Evolutionary conservation across 805 yeast species (phyloP).

Genomic region (Nakazawaea wyomingensis): DNA sequence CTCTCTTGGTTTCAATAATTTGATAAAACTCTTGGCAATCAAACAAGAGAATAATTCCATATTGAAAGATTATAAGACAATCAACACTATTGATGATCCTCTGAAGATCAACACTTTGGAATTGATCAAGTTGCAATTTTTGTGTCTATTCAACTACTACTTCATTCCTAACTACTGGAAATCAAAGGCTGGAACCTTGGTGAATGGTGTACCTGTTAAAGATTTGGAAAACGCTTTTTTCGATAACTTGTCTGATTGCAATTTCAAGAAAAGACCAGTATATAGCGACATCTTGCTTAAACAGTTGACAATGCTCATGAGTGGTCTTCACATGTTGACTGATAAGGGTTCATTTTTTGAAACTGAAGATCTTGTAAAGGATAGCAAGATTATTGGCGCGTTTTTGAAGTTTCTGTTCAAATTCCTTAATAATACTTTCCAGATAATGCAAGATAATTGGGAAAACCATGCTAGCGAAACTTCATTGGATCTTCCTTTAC

Average conservation of each 20-base stretch:
- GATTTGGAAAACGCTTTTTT: constrained; percentile 29
- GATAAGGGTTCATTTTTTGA: constrained; percentile 16
- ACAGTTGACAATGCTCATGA: constrained; percentile 31
- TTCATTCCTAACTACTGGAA: constrained; percentile 38
- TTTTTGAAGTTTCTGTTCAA: constrained; percentile 37
- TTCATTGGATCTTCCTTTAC: constrained; percentile 17
- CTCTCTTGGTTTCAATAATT: constrained; percentile 41
- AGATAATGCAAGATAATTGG: constrained; percentile 19
- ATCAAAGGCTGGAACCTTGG: constrained; percentile 20
- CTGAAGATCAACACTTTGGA: constrained; percentile 26
- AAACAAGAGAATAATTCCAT: constrained; percentile 30
- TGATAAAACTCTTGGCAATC: constrained; percentile 32
- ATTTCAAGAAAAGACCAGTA: constrained; percentile 25
- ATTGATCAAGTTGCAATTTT: constrained; percentile 26
- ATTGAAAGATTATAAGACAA: constrained; percentile 21
- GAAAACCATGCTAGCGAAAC: constrained; percentile 11
- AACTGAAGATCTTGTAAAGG: constrained; percentile 17
- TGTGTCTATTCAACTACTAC: constrained; percentile 29
- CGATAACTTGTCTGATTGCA: constrained; percentile 21
- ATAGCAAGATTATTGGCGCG: constrained; percentile 20
- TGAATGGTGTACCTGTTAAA: constrained; percentile 25
- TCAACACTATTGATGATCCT: constrained; percentile 1
- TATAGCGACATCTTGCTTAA: constrained; percentile 30
- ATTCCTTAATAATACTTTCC: constrained; percentile 30
- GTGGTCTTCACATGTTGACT: constrained; percentile 30